Percentiles rank a stretch among this genome's conserved stretches.
These are phyloP conservation scores for Phytophthora pini DNA, from an alignment of 352 stramenopile genomes.

Conservation along the genomic window DNA sequence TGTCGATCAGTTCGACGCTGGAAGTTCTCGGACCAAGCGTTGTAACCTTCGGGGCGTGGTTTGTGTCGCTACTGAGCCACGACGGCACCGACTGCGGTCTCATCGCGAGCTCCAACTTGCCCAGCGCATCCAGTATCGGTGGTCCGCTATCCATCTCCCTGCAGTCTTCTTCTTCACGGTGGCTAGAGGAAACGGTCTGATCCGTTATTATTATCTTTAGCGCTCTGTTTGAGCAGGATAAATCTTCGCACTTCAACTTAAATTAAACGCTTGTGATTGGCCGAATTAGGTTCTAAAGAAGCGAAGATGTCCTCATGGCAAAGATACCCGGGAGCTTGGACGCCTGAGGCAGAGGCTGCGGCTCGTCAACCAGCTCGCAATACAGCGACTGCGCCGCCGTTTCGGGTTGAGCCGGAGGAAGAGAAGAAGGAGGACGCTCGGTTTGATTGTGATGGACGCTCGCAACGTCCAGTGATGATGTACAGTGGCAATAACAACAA, in stretches of 20 bases:
- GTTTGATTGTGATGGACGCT: conserved; percentile 3
- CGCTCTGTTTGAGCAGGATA: background rate
- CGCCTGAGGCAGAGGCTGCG: conserved; percentile 2
- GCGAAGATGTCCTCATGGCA: conserved; percentile 28
- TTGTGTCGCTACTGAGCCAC: conserved; percentile 76
- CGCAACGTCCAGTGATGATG: conserved; percentile 9
- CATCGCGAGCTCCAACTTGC: conserved; percentile 76
- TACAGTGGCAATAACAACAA: background rate
- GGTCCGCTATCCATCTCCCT: conserved; percentile 31
- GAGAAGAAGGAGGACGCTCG: conserved; percentile 2
- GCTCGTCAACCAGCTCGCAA: background rate
- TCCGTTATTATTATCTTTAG: conserved; percentile 23
- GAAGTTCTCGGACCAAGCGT: conserved; percentile 57
- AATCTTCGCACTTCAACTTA: background rate
- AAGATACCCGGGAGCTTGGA: conserved; percentile 19
- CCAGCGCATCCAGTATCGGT: conserved; percentile 62
- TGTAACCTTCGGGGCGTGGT: conserved; percentile 71
- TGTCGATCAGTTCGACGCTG: conserved; percentile 62
- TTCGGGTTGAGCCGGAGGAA: conserved; percentile 4
- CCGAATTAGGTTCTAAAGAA: background rate
- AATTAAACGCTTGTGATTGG: conserved; percentile 4
- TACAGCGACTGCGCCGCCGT: conserved; percentile 18
- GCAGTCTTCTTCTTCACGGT: background rate
- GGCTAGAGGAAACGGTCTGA: background rate
- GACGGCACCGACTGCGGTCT: conserved; percentile 74